A percentile compares a stretch with the other conserved stretches of the same genome.
Evolutionary conservation across 2,329 filamentous ascomycete genomes (phyloP).

Genomic region (Dichotomopilus funicola): DNA sequence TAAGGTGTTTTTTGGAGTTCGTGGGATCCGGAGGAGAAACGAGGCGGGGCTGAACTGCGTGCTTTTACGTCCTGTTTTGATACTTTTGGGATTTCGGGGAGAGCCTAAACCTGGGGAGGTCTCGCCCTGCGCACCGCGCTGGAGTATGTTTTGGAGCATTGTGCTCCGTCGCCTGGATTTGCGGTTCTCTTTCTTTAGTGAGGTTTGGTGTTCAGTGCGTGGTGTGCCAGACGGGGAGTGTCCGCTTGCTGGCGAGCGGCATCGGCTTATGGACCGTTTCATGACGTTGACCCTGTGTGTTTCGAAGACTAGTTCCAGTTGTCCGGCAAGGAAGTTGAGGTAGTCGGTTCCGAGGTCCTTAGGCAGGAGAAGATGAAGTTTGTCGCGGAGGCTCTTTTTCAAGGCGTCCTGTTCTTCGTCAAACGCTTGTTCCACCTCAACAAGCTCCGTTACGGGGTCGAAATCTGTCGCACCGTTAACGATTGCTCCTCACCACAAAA

Average conservation of each 20-base stretch:
- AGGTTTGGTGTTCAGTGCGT: background rate
- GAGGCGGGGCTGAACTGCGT: too few species aligned
- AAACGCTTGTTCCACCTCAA: constrained; percentile 21
- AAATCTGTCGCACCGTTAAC: constrained; percentile 12
- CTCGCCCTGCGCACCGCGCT: background rate
- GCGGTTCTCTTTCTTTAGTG: constrained; percentile 8
- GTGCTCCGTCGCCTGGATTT: constrained; percentile 15
- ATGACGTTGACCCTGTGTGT: constrained; percentile 20
- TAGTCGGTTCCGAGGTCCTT: constrained; percentile 16
- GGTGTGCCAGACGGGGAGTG: background rate
- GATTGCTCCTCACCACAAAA: background rate
- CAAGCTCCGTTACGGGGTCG: constrained; percentile 20
- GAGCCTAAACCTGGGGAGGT: background rate
- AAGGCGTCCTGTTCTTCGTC: constrained; percentile 18
- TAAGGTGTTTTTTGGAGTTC: too few species aligned
- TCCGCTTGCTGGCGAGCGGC: background rate
- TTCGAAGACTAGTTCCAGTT: constrained; percentile 22
- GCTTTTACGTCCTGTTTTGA: too few species aligned
- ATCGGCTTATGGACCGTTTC: constrained; percentile 10
- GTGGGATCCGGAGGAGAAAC: too few species aligned
- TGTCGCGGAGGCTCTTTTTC: constrained; percentile 19
- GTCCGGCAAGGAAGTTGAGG: constrained; percentile 19
- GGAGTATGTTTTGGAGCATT: constrained; percentile 9
- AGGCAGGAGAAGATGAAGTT: constrained; percentile 19
- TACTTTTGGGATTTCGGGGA: too few species aligned